Percentiles rank a stretch among this genome's conserved stretches.
phyloP scores from a whole-genome alignment of 2,329 filamentous ascomycete genomes.

The Metarhizium anisopliae region DNA sequence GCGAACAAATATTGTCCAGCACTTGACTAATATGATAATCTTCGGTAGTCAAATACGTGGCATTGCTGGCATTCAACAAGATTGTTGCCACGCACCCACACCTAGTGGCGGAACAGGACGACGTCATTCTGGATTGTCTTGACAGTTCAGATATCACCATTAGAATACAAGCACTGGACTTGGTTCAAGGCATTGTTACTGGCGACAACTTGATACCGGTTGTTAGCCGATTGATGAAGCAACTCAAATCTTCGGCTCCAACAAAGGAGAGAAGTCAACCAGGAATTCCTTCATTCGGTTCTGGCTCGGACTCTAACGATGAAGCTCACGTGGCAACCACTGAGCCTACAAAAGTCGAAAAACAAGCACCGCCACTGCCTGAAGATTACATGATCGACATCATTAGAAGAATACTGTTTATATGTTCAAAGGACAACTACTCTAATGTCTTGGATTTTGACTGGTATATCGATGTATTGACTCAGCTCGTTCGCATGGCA shows the following conservation, averaged over 20 bases:
- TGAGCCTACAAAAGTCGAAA: constrained; percentile 20
- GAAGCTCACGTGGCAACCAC: constrained; percentile 36
- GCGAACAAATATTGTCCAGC: not conserved
- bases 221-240: constrained; percentile 78
- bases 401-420: constrained; percentile 71
- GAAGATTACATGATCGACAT: constrained; percentile 81
- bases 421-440: constrained; percentile 88
- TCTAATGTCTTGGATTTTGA: constrained; percentile 82
- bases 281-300: constrained; percentile 35
- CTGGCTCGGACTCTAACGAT: constrained; percentile 38
- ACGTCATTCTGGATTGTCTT: constrained; percentile 93
- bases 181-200: constrained; percentile 90
- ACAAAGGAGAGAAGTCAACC: constrained; percentile 34
- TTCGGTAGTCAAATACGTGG: constrained; percentile 82
- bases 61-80: constrained; percentile 87
- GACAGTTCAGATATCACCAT: constrained; percentile 96
- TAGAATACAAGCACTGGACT: constrained; percentile 80
- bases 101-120: constrained; percentile 84
- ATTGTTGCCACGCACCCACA: constrained; percentile 83
- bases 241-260: constrained; percentile 62
- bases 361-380: constrained; percentile 55
- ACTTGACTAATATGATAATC: constrained; percentile 9
- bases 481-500: constrained; percentile 70
- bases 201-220: constrained; percentile 76
- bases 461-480: constrained; percentile 90